These are phyloP conservation scores for Phanerochaete carnosa DNA, from an alignment of 768 basidiomycete genomes.

Conservation along the genomic window DNA sequence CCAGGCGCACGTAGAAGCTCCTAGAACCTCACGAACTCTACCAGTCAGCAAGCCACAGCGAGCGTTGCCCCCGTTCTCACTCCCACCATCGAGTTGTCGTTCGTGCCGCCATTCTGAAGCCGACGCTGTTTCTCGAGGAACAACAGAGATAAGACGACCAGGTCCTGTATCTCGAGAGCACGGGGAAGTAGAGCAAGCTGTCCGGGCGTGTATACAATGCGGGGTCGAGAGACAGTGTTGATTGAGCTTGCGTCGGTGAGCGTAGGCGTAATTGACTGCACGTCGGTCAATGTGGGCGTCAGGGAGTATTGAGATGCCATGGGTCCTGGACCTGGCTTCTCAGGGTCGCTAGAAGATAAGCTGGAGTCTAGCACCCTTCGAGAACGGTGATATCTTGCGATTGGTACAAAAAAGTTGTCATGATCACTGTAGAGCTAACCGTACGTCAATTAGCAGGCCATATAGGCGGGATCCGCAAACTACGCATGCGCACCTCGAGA, in stretches of 20 bases:
- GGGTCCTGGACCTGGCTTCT: background rate
- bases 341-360: background rate
- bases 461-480: background rate
- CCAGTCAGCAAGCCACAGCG: background rate
- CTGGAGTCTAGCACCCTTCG: slow-evolving; percentile 4
- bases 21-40: background rate
- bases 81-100: background rate
- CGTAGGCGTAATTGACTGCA: slow-evolving; percentile 7
- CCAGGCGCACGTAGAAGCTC: too few relatives aligned
- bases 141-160: slow-evolving; percentile 38
- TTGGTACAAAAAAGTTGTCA: slow-evolving; percentile 29
- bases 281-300: slow-evolving; percentile 8
- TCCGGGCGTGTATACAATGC: slow-evolving; percentile 17
- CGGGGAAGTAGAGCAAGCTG: slow-evolving; percentile 29
- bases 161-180: slow-evolving; percentile 34
- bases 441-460: background rate
- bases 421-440: slow-evolving; percentile 32
- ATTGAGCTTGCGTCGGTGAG: slow-evolving; percentile 2
- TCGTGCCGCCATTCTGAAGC: slow-evolving; percentile 14
- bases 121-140: slow-evolving; percentile 39
- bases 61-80: background rate
- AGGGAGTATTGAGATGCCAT: slow-evolving; percentile 5
- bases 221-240: background rate
- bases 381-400: slow-evolving; percentile 35
- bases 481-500: slow-evolving; percentile 29